Conservation (phyloP, 371 early-diverging fungal species). For the Smittium culicis region DNA sequence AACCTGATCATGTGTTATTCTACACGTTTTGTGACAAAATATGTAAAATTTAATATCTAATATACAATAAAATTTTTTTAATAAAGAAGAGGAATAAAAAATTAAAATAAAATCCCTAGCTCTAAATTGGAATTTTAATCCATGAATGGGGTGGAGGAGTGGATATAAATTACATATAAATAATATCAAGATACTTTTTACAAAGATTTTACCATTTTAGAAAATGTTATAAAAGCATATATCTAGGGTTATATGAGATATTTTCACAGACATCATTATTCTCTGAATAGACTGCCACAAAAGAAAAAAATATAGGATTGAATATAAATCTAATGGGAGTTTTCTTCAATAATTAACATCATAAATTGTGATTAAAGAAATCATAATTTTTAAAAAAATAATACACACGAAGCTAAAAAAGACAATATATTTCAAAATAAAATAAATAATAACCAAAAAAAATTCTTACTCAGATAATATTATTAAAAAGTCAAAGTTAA, state of each 20-base stretch:
- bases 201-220: background rate
- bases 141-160: background rate
- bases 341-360: background rate
- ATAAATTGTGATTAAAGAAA: background rate
- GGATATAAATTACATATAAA: background rate
- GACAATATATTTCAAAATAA: too few species aligned
- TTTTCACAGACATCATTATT: too few species aligned
- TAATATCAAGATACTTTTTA: background rate
- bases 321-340: background rate
- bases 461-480: too few species aligned
- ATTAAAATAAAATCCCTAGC: background rate
- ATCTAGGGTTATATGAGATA: background rate
- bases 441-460: too few species aligned
- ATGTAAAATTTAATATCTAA: background rate
- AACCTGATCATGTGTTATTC: background rate
- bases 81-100: background rate
- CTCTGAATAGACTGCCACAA: background rate
- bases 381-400: background rate
- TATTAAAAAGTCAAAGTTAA: too few species aligned
- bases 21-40: background rate
- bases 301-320: background rate
- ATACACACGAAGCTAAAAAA: background rate
- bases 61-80: background rate
- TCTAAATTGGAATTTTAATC: background rate
- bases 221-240: too few species aligned